These are phyloP conservation scores for Coniferiporia sulphurascens DNA, from an alignment of 1,284 basidiomycete species.

Conservation along the genomic window DNA sequence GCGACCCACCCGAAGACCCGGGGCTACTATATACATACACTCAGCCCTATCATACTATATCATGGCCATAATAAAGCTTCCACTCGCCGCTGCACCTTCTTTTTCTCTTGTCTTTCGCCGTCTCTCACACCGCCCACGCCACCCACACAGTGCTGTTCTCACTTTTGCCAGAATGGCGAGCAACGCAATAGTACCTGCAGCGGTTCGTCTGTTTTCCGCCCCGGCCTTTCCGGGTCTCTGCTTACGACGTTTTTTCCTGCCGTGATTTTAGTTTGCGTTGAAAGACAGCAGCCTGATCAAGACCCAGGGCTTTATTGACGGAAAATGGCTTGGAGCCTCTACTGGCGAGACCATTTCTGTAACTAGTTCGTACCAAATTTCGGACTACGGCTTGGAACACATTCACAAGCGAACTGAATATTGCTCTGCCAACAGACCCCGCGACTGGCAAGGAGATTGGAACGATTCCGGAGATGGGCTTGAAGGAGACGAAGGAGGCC, in stretches of 20 bases:
- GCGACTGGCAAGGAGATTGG: slow-evolving; percentile 78
- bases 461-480: slow-evolving; percentile 81
- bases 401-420: not conserved
- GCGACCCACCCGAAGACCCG: too few relatives aligned
- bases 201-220: not conserved
- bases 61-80: not conserved
- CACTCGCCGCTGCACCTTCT: slow-evolving; percentile 1
- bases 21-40: too few relatives aligned
- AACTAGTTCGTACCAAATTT: slow-evolving; percentile 50
- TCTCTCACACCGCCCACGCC: slow-evolving; percentile 1
- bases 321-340: slow-evolving; percentile 78
- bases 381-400: not conserved
- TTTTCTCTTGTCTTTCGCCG: slow-evolving; percentile 1
- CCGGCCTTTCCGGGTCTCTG: not conserved
- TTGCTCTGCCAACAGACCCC: slow-evolving; percentile 54
- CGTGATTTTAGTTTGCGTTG: slow-evolving; percentile 53
- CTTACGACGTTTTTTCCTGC: not conserved
- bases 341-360: slow-evolving; percentile 70
- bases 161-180: slow-evolving; percentile 15
- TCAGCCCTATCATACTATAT: too few relatives aligned
- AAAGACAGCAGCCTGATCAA: slow-evolving; percentile 74
- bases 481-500: slow-evolving; percentile 75
- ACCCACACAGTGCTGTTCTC: not conserved
- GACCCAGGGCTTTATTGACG: slow-evolving; percentile 73
- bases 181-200: not conserved